Base-by-base conservation (phyloP, 2,329 filamentous ascomycete genomes). In the Bertia moriformis region DNA sequence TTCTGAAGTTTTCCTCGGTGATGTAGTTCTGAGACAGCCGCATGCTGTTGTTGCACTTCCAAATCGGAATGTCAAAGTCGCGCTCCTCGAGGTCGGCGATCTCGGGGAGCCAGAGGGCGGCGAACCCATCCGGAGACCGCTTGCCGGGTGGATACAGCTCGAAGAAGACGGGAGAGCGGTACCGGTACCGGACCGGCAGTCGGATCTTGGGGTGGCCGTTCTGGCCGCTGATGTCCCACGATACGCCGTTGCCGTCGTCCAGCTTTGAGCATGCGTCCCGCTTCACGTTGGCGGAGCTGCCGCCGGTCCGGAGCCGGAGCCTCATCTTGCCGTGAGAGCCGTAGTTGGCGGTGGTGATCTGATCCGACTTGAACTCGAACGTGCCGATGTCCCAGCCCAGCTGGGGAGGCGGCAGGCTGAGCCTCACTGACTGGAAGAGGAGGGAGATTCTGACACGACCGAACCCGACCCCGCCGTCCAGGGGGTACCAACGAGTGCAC, bases 371-470 rank as follows among this genome's bases (percentile, higher is more conserved):
- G 53, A 96, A 93, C 51, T 94, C 82, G 51, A 96, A 94, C 0
- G 89, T 94, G 24, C 91, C 91, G 33, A 96, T 84, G 43, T 95
- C 86, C 84, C 89, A 96, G 7, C 89, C 87, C 3, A 95, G 71
- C 58, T 94, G 82, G 30, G 78, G 64, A 0, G 83, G 83, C n/a
- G 88, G 88, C 1, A 96, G 67, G 36, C 77, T 77, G 39, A 89
- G 81, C 56, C 94, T 88, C 33, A 95, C 74, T 19, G 84, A 88
- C 19, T 89, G 79, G 72, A 95, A 94, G 3, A 96, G 69, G 3
- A 96, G 60, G 1, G 86, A 93, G 47, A 98, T 82, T 30, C 88
- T 80, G 43, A 93, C 71, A 4, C 89, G 81, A 29, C 91, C 91
- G 46, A 91, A 96, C 1, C 91, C 84, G 45, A 96, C 79, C 10